phyloP scores from a whole-genome alignment of 2,329 filamentous ascomycete species.

The Diplocarpon mali region DNA sequence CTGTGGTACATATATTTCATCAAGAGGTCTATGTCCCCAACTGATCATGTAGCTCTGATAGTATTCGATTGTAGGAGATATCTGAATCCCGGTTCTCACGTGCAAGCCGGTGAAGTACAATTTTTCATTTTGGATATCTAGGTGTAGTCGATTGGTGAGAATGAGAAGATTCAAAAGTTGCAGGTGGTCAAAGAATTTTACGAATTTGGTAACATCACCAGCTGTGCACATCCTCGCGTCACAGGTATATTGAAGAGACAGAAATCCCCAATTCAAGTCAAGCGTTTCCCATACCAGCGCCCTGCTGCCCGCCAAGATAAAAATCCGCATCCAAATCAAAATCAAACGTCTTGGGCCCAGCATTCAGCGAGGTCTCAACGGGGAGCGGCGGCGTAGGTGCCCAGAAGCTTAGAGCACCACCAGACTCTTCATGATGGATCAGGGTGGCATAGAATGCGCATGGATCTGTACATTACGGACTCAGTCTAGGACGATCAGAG shows the following conservation, averaged over 20 bases:
- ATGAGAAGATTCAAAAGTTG: too few species aligned
- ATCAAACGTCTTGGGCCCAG: slow-evolving; percentile 3
- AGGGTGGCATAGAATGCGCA: neutral
- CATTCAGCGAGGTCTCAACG: neutral
- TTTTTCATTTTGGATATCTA: too few species aligned
- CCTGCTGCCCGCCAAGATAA: neutral
- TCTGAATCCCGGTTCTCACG: too few species aligned
- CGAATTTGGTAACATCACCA: too few species aligned
- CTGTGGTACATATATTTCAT: too few species aligned
- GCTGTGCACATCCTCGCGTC: too few species aligned
- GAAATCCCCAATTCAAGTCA: slow-evolving; percentile 7
- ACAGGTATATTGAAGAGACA: neutral
- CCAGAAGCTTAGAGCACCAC: slow-evolving; percentile 1
- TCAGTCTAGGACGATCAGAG: slow-evolving; percentile 11
- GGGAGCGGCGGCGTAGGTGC: slow-evolving; percentile 1
- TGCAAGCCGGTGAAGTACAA: too few species aligned
- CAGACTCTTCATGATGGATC: neutral
- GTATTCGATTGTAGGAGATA: too few species aligned
- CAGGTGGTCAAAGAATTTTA: too few species aligned
- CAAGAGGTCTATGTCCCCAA: too few species aligned
- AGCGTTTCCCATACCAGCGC: neutral
- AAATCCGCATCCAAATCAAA: slow-evolving; percentile 5
- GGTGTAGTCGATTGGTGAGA: too few species aligned
- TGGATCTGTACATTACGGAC: slow-evolving; percentile 5
- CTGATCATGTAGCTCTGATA: too few species aligned